A percentile compares a stretch with the other conserved stretches of the same genome.
Evolutionary conservation across 2,329 filamentous ascomycete species (phyloP).

Genomic region (Lecanicillium sp.): DNA sequence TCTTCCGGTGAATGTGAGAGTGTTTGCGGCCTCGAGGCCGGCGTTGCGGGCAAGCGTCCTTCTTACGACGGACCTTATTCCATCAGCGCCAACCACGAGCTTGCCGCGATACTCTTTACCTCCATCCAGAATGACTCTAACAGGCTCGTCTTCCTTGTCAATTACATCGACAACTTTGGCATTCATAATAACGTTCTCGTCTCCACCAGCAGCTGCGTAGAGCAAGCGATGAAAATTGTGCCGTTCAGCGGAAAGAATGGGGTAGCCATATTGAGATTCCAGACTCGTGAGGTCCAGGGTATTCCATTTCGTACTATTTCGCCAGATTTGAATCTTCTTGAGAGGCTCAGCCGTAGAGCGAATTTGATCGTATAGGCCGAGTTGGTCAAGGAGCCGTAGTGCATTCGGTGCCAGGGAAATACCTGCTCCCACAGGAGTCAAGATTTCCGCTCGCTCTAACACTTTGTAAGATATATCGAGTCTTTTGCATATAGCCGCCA

Average conservation of each 20-base stretch:
- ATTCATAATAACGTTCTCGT: constrained; percentile 4
- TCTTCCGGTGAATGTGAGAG: constrained; percentile 13
- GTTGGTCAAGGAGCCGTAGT: constrained; percentile 11
- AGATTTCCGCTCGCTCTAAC: constrained; percentile 9
- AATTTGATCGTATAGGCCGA: constrained; percentile 11
- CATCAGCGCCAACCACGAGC: constrained; percentile 12
- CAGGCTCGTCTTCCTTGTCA: constrained; percentile 5
- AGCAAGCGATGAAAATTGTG: constrained; percentile 12
- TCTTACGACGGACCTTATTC: no score
- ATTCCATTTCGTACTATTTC: constrained; percentile 11
- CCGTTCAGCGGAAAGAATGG: constrained; percentile 10
- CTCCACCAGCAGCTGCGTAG: constrained; percentile 10
- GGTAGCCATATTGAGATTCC: constrained; percentile 10
- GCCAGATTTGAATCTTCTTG: constrained; percentile 11
- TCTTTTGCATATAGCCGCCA: constrained; percentile 11
- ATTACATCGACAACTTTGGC: constrained; percentile 11
- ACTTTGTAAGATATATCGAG: constrained; percentile 12
- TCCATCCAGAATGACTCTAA: constrained; percentile 8
- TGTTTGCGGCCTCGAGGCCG: constrained; percentile 8
- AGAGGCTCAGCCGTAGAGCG: constrained; percentile 8
- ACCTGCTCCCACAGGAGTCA: constrained; percentile 12
- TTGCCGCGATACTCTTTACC: constrained; percentile 7
- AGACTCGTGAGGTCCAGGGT: constrained; percentile 6
- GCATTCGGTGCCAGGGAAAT: constrained; percentile 14
- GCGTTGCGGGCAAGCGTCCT: constrained; percentile 5